Base-by-base conservation (phyloP, 1,284 basidiomycete species). In the Apiotrichum siamense region DNA sequence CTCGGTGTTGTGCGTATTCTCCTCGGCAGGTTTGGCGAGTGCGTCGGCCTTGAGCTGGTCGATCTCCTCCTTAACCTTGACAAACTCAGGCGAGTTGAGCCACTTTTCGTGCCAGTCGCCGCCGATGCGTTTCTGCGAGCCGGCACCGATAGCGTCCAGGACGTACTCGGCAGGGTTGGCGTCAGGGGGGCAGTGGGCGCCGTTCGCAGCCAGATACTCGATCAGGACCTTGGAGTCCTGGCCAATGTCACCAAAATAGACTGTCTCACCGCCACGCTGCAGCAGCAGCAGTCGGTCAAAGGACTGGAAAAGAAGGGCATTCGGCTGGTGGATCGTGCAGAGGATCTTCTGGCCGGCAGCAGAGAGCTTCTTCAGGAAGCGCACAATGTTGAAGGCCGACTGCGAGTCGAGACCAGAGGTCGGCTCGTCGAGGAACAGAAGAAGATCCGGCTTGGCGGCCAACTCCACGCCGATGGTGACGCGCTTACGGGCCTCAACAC, bases 31-130 rank as follows among this genome's bases (percentile, higher is more conserved):
- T 43, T 72, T 62, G 20, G 73, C 69, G 12, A 76, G 59, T 7
- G 77, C 74, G 11, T 74, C 66, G 10, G 61, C 62, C 55, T 80
- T 80, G 67, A 80, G 75, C 44, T 67, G 50, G 5, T 55, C 49
- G 49, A 80, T 79, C 49, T 75, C 72, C 31, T 64, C 50, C 61
- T 74, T 73, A 57, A 69, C 63, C 17, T 63, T 43, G 12, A 64
- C 64, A 37, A 75, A 72, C 55, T 80, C 76, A 24, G 74, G 61
- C 39, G 69, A 79, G 62, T 73, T 76, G 32, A 79, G 68, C 86
- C 86, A 88, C 33, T 88, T 77, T 58, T 86, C 80, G 54, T 83
- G 82, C 87, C 87, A 90, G 60, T 88, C 86, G 23, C 81, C 79
- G 40, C 81, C 78, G 42, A 86, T 77, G 11, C 72, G 70, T 55